Evolutionary conservation across 495 filamentous ascomycete genomes (phyloP), one percentile per base, ranked within the genome.

Genomic region (Aspergillus leporis): DNA sequence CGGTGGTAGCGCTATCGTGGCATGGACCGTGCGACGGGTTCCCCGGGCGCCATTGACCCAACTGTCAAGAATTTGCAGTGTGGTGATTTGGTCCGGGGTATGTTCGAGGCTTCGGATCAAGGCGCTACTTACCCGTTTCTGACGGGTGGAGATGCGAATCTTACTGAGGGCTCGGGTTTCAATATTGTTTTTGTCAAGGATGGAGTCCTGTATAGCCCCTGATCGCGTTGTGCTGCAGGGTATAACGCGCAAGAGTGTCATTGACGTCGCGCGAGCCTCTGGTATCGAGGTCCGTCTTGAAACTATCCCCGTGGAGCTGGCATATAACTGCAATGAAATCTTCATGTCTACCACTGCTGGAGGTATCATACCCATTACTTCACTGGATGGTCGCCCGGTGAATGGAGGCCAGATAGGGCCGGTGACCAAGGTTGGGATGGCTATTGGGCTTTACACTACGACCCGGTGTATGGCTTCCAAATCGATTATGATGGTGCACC

Each of bases 1-100:
- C 9, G 74, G 74, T n/a, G 74, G 74, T 14, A 67, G 58, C n/a
- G 73, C 74, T 0, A 64, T 77, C 21, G 56, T 77, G 19, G 69
- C 74, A 0, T 67, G 74, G 9, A 76, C 74, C 16, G 73, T 77
- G 6, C 68, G 69, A 0, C 68, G 74, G 0, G 60, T 63, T 1
- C 69, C 74, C 70, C 70, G 1, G 70, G 74, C 0, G 62, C 70
- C 0, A 66, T 76, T 16, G 74, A 77, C 50, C 74, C 74, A 0
- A 77, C 71, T 3, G 56, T 77, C 45, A 77, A 77, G 65, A 77
- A 77, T 38, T 57, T 77, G 53, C 74, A 77, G 57, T 77, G 73
- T 72, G 74, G 74, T 0, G 74, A 77, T 53, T 53, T 77, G 55
- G 65, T 60, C 7, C 74, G 73, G 0, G 74, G 68, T 3, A 31